Base-by-base conservation (phyloP, 192 early-diverging fungal species). In the Coemansia sp. region DNA sequence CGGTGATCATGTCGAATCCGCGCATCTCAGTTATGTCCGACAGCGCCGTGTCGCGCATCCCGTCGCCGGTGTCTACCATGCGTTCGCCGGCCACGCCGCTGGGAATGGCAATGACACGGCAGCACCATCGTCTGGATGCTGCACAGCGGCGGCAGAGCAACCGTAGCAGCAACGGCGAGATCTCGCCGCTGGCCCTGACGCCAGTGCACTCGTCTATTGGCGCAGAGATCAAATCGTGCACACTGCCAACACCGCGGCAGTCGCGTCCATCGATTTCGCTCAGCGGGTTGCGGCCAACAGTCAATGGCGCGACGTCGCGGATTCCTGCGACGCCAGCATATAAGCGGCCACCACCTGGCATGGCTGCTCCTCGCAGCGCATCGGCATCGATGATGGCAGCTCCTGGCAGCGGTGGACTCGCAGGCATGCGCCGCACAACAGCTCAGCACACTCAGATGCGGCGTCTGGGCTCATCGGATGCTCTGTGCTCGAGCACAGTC, bases 91-190 rank as follows among this genome's bases (percentile, higher is more conserved):
- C 61, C 5, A 51, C 68, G 26, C 41, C 41, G 41, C 50, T 64
- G 57, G 43, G 27, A 20, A 27, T 69, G 5, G 63, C 66, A 26
- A 59, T 65, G 39, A 52, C 60, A 4, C 69, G 63, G 20, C 66
- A 72, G 55, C 75, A 61, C 41, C 59, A 73, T 54, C 61, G 65
- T 5, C 58, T 68, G 29, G 68, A 70, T 20, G 35, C 43, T 12
- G 41, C 41, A 8, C 45, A 53, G 13, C 67, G 73, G 39, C 23
- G 24, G 12, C 58, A 62, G 14, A 53, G 54, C 26, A 50, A 37
- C 35, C 32, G 54, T 1, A 62, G 59, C 61, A 63, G 59, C 61
- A 63, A 32, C 18, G 53, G 69, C 2, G 64, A 65, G 22, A 49
- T 61, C 10, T 62, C 64, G 24, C 69, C 69, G 23, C 54, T 62